A percentile compares a stretch with the other conserved stretches of the same genome.
Evolutionary conservation across 352 stramenopile species (phyloP).

Genomic region (Elongisporangium anandrum): DNA sequence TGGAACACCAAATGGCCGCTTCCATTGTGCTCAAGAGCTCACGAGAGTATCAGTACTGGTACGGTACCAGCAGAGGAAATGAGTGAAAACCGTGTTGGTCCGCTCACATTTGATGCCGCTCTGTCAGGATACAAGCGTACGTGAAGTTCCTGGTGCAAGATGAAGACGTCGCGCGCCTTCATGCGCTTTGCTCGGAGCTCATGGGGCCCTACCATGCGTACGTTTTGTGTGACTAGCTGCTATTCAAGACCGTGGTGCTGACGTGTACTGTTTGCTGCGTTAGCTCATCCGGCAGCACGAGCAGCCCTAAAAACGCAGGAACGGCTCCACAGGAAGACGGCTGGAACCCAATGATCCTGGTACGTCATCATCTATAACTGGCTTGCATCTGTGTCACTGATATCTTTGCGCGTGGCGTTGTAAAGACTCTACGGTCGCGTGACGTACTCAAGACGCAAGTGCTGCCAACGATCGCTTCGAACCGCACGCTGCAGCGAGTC

Average conservation of each 20-base stretch:
- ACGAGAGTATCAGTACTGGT: slow-evolving; percentile 84
- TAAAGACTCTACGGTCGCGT: slow-evolving; percentile 67
- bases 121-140: slow-evolving; percentile 70
- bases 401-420: not conserved
- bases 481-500: slow-evolving; percentile 77
- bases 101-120: slow-evolving; percentile 2
- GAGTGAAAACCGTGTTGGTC: not conserved
- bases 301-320: not conserved
- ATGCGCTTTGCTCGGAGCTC: slow-evolving; percentile 75
- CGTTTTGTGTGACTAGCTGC: not conserved
- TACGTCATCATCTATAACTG: slow-evolving; percentile 18
- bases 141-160: slow-evolving; percentile 76
- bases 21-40: slow-evolving; percentile 61
- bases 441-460: slow-evolving; percentile 66
- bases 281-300: not conserved
- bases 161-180: slow-evolving; percentile 69
- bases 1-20: slow-evolving; percentile 78
- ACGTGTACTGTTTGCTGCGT: not conserved
- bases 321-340: not conserved
- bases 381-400: slow-evolving; percentile 8
- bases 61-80: slow-evolving; percentile 1
- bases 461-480: slow-evolving; percentile 72
- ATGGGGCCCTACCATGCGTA: slow-evolving; percentile 71
- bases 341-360: slow-evolving; percentile 46
- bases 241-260: not conserved